Evolutionary conservation across 2,329 filamentous ascomycete species (phyloP).

Genomic region (Leptodontidium sp.): DNA sequence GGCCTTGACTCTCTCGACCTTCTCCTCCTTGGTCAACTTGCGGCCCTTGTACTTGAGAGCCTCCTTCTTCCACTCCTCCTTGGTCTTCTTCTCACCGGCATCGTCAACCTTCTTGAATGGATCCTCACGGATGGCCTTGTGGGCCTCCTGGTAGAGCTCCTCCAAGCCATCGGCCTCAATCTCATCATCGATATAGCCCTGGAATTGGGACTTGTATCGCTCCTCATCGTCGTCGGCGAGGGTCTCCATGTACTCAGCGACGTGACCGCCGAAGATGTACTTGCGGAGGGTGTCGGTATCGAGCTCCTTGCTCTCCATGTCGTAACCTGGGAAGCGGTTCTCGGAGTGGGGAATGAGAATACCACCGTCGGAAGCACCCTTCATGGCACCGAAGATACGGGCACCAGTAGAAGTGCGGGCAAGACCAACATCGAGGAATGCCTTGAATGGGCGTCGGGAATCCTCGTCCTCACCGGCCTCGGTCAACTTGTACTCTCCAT

Average conservation of each 20-base stretch:
- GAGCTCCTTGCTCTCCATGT: constrained; percentile 97
- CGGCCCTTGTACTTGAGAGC: constrained; percentile 83
- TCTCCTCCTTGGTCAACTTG: constrained; percentile 87
- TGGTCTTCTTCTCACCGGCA: constrained; percentile 87
- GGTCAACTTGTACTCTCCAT: constrained; percentile 95
- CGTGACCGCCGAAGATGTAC: constrained; percentile 99
- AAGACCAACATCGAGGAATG: constrained; percentile 97
- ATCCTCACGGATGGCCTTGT: constrained; percentile 96
- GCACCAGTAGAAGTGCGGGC: constrained; percentile 97
- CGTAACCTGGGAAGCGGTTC: constrained; percentile 99
- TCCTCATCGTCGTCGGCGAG: constrained; percentile 99
- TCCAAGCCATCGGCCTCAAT: constrained; percentile 96
- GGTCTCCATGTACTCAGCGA: constrained; percentile 99
- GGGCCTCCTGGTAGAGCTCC: constrained; percentile 94
- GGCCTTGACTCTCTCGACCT: constrained; percentile 82
- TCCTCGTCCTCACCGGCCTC: constrained; percentile 94
- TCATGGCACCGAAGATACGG: constrained; percentile 99
- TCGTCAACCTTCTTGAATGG: constrained; percentile 91
- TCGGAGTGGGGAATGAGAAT: constrained; percentile 97
- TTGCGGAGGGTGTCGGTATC: constrained; percentile 96
- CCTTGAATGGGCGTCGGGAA: constrained; percentile 95
- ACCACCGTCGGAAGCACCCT: constrained; percentile 98
- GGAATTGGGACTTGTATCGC: constrained; percentile 98
- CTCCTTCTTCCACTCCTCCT: constrained; percentile 97
- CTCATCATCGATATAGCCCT: constrained; percentile 96